Base-by-base conservation (phyloP, 495 filamentous ascomycete species). In the Podospora australis region DNA sequence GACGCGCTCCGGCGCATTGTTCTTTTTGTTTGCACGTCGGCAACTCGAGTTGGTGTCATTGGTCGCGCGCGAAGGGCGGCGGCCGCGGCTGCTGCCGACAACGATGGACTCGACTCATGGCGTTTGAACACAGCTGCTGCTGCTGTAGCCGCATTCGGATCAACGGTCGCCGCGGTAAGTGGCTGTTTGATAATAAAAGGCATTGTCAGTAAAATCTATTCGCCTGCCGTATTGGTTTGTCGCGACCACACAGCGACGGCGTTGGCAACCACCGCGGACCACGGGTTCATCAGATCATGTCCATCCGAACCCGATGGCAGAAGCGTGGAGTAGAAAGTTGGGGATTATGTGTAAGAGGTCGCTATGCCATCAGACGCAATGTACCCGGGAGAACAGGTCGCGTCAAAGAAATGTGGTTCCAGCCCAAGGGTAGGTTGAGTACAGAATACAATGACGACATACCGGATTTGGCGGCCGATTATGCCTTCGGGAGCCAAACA, bases 51-150 rank as follows among this genome's bases (percentile, higher is more conserved):
- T 34, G 90, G 90, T 22, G 84, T 83, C 24, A 80, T 79, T 5
- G 88, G 81, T 53, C 82, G 80, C 34, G 82, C 85, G 46, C 84
- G 80, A 35, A 96, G 72, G 16, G 90, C 90, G 16, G 90, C 81
- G 7, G 88, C 88, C 2, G 90, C 90, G 6, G 90, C 90, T 6
- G 90, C 85, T 23, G 82, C 82, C 16, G 90, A 92, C 23, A 96
- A 75, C 30, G 78, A 80, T n/a, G 69, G 19, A 34, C 58, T 70
- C 58, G 78, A 78, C 40, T 79, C 67, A 66, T 78, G 77, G 56
- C 80, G 78, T 49, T 84, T 78, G 69, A 91, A 94, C 49, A 89
- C 90, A 70, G 84, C 80, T 54, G 77, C 78, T 43, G 90, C 90
- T 48, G 88, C 88, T 26, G 81, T 78, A 23, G 87, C 73, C 24